Evolutionary conservation across 768 basidiomycete species (phyloP).

Genomic region (Cyclocybe cylindracea): DNA sequence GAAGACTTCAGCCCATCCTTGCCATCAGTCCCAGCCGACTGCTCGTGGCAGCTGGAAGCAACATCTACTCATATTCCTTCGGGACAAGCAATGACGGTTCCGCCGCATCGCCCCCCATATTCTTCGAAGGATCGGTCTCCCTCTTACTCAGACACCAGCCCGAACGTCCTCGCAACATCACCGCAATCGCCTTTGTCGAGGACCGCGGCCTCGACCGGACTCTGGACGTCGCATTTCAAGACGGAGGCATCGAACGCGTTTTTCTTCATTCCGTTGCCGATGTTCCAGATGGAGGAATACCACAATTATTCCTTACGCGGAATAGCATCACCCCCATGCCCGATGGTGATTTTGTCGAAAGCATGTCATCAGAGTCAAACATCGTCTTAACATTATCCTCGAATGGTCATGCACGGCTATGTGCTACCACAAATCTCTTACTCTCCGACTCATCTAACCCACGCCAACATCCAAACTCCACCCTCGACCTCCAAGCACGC

Average conservation of each 20-base stretch:
- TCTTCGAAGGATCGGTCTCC: conserved; percentile 45
- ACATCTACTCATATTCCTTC: conserved; percentile 60
- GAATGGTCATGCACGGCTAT: conserved; percentile 17
- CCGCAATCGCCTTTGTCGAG: conserved; percentile 49
- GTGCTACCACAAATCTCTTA: not conserved
- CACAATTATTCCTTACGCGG: conserved; percentile 20
- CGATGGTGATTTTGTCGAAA: conserved; percentile 53
- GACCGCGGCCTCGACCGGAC: conserved; percentile 45
- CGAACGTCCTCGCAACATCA: conserved; percentile 48
- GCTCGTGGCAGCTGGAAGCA: conserved; percentile 59
- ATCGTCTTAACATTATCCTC: conserved; percentile 60
- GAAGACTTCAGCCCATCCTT: conserved; percentile 56
- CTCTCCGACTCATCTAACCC: not conserved
- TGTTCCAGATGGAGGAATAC: conserved; percentile 10
- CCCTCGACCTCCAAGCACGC: conserved; percentile 47
- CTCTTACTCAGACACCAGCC: conserved; percentile 30
- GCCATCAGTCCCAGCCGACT: conserved; percentile 57
- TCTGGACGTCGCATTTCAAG: conserved; percentile 57
- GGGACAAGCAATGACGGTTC: conserved; percentile 24
- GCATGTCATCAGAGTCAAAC: conserved; percentile 46
- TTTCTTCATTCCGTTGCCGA: conserved; percentile 9
- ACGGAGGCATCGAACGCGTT: conserved; percentile 58
- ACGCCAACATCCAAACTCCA: conserved; percentile 10
- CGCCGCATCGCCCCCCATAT: conserved; percentile 40
- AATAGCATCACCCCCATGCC: conserved; percentile 29